Percentiles rank a stretch among this genome's conserved stretches.
Conservation (phyloP, 148 eudicot genomes). For the Fagopyrum tataricum region DNA sequence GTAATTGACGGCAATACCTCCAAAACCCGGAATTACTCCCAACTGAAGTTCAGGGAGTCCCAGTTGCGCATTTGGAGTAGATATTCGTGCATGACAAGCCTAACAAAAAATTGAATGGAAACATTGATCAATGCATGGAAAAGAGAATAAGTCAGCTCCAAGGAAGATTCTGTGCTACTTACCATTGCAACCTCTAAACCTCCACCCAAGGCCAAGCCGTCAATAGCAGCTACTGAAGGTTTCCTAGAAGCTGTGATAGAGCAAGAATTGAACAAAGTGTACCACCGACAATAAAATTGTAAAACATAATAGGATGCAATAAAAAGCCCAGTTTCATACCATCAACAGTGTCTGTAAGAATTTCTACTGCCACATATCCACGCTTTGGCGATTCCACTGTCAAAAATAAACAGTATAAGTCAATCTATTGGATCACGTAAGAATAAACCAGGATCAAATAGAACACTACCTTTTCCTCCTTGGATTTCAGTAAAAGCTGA, state of each 20-base stretch:
- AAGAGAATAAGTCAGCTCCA: not conserved
- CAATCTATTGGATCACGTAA: not conserved
- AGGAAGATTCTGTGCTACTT: conserved; percentile 15
- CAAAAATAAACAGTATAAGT: conserved; percentile 15
- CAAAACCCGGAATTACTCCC: conserved; percentile 91
- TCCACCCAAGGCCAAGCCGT: conserved; percentile 94
- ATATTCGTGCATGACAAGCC: conserved; percentile 95
- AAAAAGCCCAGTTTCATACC: conserved; percentile 31
- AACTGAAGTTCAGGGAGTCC: conserved; percentile 98
- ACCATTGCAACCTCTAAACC: conserved; percentile 99
- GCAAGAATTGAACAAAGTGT: conserved; percentile 5
- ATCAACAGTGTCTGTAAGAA: conserved; percentile 75
- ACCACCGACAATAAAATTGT: not conserved
- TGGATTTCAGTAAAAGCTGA: conserved; percentile 71
- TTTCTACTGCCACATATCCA: conserved; percentile 73
- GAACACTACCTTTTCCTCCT: conserved; percentile 42
- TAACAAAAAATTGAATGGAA: conserved; percentile 14
- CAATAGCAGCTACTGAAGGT: conserved; percentile 93
- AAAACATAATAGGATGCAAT: not conserved
- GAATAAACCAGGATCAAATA: not conserved
- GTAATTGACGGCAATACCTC: conserved; percentile 44
- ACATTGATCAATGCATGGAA: conserved; percentile 1
- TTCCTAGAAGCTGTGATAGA: conserved; percentile 59
- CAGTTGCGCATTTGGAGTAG: conserved; percentile 79
- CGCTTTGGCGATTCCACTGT: conserved; percentile 60